Evolutionary conservation across 257 asterid species (phyloP).

Genomic region (Cynanchum wilfordii): DNA sequence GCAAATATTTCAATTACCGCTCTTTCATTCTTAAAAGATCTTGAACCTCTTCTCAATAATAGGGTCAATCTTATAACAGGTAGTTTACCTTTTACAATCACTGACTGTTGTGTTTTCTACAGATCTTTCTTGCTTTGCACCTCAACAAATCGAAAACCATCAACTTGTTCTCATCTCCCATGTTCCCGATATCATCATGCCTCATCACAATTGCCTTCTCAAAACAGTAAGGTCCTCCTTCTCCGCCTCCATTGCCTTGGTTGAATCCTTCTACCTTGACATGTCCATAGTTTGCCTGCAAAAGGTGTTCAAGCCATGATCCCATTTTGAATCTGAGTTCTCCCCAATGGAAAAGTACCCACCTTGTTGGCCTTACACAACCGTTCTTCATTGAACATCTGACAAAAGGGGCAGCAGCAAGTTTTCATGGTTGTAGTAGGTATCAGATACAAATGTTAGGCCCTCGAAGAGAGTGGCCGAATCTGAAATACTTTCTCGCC

Average conservation of each 20-base stretch:
- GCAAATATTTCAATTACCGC: conserved; percentile 27
- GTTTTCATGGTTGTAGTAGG: conserved; percentile 28
- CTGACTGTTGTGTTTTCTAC: conserved; percentile 17
- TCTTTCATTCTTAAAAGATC: conserved; percentile 34
- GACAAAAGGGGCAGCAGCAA: conserved; percentile 30
- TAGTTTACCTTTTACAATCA: conserved; percentile 15
- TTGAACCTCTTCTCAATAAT: conserved; percentile 31
- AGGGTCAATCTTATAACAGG: conserved; percentile 29
- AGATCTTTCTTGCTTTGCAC: conserved; percentile 30
- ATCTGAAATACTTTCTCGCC: conserved; percentile 30
- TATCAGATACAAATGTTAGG: conserved; percentile 31
- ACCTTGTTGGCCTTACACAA: conserved; percentile 29
- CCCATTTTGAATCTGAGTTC: conserved; percentile 31
- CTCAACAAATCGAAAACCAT: conserved; percentile 24
- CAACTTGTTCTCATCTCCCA: conserved; percentile 28
- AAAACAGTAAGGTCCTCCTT: conserved; percentile 26
- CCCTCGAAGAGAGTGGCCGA: conserved; percentile 30
- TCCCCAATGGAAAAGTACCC: conserved; percentile 38
- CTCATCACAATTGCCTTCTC: conserved; percentile 39
- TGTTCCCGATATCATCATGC: conserved; percentile 24
- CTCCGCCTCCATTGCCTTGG: conserved; percentile 10
- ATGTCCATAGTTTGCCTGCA: conserved; percentile 21
- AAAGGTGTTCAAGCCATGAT: conserved; percentile 26
- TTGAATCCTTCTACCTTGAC: conserved; percentile 27
- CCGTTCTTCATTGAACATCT: conserved; percentile 31